Evolutionary conservation across 73 alveolate species (phyloP).

Genomic region (Breviolum minutum): DNA sequence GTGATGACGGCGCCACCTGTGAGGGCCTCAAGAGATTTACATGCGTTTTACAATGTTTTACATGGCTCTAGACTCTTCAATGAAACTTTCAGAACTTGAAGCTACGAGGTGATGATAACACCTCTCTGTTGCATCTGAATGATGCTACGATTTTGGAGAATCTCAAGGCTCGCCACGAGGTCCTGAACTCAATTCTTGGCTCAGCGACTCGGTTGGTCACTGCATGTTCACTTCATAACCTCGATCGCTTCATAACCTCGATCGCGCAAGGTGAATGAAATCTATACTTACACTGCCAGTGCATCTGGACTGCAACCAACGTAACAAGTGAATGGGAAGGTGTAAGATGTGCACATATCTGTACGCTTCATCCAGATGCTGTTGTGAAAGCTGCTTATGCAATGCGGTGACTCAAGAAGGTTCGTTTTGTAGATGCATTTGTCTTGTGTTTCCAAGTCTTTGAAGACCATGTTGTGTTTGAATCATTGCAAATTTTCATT

Average conservation of each 20-base stretch:
- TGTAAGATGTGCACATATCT: neutral
- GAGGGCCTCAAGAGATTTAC: neutral
- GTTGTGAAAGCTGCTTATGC: too few relatives aligned
- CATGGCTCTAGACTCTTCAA: too few relatives aligned
- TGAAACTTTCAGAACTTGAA: too few relatives aligned
- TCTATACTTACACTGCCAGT: constrained; percentile 95
- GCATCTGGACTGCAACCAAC: neutral
- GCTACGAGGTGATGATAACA: constrained; percentile 74
- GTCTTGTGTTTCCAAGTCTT: too few relatives aligned
- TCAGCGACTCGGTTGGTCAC: neutral
- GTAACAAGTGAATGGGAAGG: neutral
- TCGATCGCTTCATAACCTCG: neutral
- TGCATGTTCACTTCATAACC: neutral
- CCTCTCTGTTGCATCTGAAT: constrained; percentile 75
- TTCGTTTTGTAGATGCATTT: too few relatives aligned
- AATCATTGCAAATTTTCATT: too few relatives aligned
- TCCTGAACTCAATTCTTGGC: neutral
- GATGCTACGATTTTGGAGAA: constrained; percentile 88
- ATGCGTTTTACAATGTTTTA: too few relatives aligned
- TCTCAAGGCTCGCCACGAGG: constrained; percentile 82
- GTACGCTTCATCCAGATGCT: neutral
- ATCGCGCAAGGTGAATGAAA: constrained; percentile 41
- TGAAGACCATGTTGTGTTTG: too few relatives aligned
- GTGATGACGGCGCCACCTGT: constrained; percentile 81
- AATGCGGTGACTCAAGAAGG: too few relatives aligned